These are phyloP conservation scores for Nothophytophthora sp. DNA, from an alignment of 352 stramenopile species.

Conservation along the genomic window DNA sequence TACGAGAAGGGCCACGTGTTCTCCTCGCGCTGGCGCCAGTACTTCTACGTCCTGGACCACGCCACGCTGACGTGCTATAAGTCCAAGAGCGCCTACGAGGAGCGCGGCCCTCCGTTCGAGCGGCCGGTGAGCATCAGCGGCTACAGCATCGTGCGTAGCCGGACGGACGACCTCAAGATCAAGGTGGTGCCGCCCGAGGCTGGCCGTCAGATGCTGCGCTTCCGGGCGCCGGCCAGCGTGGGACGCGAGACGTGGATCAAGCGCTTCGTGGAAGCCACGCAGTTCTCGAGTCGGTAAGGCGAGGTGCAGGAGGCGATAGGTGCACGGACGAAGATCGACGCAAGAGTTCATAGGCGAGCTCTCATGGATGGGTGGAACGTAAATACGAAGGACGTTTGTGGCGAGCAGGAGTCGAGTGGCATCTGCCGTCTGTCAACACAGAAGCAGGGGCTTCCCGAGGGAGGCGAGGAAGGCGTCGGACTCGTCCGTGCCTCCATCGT, in stretches of 20 bases:
- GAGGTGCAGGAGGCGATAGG: background rate
- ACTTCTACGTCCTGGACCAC: conserved; percentile 75
- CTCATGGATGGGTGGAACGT: background rate
- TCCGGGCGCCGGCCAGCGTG: conserved; percentile 70
- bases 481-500: conserved; percentile 8
- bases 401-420: conserved; percentile 7
- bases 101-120: conserved; percentile 54
- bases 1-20: conserved; percentile 79
- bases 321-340: background rate
- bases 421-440: conserved; percentile 6
- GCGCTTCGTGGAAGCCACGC: conserved; percentile 67
- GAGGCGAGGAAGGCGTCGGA: conserved; percentile 30
- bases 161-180: conserved; percentile 82
- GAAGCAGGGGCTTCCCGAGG: conserved; percentile 32
- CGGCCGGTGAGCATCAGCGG: conserved; percentile 55
- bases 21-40: conserved; percentile 76
- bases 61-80: conserved; percentile 70
- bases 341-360: conserved; percentile 6
- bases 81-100: conserved; percentile 74
- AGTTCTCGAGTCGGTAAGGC: conserved; percentile 35
- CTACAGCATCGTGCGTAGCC: conserved; percentile 70
- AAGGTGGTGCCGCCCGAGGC: conserved; percentile 73
- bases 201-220: conserved; percentile 64
- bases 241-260: conserved; percentile 80
- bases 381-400: background rate